Percentiles rank a stretch among this genome's conserved stretches.
Conservation (phyloP, 176 grass and related monocot species). For the Avena atlantica region DNA sequence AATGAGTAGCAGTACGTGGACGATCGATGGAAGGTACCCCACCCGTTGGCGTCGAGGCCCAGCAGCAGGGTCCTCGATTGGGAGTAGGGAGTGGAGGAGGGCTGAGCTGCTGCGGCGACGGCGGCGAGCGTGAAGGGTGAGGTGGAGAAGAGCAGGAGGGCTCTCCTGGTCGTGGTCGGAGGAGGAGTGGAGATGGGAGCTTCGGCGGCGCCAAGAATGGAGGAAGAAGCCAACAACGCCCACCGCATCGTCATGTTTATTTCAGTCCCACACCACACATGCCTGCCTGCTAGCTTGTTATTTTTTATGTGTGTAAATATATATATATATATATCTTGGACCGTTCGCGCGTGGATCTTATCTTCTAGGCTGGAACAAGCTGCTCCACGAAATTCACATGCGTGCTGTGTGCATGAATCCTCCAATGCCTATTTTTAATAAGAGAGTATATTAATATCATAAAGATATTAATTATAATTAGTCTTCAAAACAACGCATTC, state of each 20-base stretch:
- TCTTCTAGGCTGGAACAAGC: background rate
- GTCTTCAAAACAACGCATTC: too few species aligned
- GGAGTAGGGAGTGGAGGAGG: slow-evolving; percentile 66
- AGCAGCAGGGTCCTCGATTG: slow-evolving; percentile 75
- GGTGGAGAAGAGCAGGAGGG: slow-evolving; percentile 7
- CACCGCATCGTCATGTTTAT: background rate
- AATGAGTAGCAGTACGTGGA: background rate
- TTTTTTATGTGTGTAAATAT: background rate
- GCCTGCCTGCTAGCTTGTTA: background rate
- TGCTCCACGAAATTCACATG: background rate
- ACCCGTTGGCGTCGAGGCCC: slow-evolving; percentile 84
- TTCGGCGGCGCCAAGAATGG: slow-evolving; percentile 6
- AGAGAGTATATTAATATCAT: too few species aligned
- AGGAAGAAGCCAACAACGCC: slow-evolving; percentile 9
- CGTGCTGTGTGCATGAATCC: background rate
- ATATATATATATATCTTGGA: background rate
- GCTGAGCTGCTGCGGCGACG: background rate
- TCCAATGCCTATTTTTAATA: background rate
- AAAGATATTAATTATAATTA: too few species aligned
- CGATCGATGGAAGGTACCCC: background rate
- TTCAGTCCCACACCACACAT: background rate
- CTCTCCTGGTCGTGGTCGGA: background rate
- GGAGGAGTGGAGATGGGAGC: background rate
- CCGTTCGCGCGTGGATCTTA: background rate
- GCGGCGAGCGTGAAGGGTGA: slow-evolving; percentile 13